Conservation (phyloP, 2,329 filamentous ascomycete species). For the Bipolaris cookei region DNA sequence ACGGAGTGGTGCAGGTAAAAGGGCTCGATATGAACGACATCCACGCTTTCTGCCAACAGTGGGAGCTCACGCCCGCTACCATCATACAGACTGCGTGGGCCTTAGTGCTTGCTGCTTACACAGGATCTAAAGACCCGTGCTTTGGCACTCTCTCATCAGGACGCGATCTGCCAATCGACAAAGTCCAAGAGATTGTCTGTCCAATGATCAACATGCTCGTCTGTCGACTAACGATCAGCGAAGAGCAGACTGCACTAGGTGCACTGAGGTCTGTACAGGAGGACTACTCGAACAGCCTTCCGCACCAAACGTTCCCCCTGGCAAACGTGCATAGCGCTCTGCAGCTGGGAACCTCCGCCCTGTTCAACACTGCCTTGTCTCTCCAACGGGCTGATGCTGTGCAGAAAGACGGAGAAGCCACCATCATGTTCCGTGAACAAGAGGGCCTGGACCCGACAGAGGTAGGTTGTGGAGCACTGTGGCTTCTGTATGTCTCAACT, state of each 20-base stretch:
- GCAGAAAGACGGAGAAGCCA: background rate
- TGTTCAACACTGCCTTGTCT: background rate
- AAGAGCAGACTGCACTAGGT: no score
- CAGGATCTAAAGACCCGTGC: background rate
- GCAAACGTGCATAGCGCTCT: background rate
- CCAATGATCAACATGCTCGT: background rate
- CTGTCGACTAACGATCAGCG: background rate
- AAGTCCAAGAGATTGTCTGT: background rate
- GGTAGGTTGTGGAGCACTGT: background rate
- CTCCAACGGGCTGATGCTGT: background rate
- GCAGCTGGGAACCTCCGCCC: background rate
- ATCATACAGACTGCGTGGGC: slow-evolving; percentile 38
- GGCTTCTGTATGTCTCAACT: no score
- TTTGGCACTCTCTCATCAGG: background rate
- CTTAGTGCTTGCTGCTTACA: background rate
- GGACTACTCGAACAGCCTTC: background rate
- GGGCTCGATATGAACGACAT: slow-evolving; percentile 19
- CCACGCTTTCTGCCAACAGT: slow-evolving; percentile 17
- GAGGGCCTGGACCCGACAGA: background rate
- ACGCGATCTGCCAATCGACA: background rate
- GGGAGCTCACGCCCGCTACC: slow-evolving; percentile 21
- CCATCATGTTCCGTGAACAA: background rate
- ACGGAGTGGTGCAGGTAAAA: slow-evolving; percentile 6
- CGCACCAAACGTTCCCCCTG: background rate
- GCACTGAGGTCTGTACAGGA: background rate